phyloP scores from a whole-genome alignment of 768 basidiomycete genomes.

The Collybiopsis luxurians region DNA sequence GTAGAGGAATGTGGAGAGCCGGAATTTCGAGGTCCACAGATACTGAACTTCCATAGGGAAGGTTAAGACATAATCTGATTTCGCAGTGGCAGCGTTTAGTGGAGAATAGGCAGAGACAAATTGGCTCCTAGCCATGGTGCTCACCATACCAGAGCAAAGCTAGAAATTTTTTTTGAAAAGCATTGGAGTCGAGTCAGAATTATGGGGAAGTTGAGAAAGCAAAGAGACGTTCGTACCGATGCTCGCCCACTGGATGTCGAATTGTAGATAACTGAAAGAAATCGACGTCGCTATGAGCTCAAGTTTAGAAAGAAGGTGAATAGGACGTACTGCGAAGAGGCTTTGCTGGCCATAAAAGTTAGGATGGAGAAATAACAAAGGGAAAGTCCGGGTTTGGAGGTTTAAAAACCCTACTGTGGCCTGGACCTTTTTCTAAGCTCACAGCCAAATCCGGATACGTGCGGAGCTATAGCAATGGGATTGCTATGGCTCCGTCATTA shows the following conservation, averaged over 20 bases:
- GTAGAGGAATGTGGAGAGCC: slow-evolving; percentile 30
- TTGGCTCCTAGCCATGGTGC: too few relatives aligned
- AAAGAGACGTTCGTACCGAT: background rate
- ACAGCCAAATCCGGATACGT: too few relatives aligned
- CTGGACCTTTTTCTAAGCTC: too few relatives aligned
- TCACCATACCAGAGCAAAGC: slow-evolving; percentile 27
- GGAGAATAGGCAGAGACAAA: background rate
- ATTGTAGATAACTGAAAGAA: slow-evolving; percentile 1
- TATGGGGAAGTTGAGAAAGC: background rate
- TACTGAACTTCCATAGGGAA: slow-evolving; percentile 29
- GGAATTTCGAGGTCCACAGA: slow-evolving; percentile 25
- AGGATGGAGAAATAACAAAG: too few relatives aligned
- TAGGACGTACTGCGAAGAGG: background rate
- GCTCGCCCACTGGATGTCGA: slow-evolving; percentile 7
- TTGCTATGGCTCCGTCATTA: too few relatives aligned
- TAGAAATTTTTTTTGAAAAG: too few relatives aligned
- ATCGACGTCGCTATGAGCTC: background rate
- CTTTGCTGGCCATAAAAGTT: slow-evolving; percentile 2
- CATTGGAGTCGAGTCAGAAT: background rate
- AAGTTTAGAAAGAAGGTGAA: too few relatives aligned
- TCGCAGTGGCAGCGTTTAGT: background rate
- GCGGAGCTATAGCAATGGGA: too few relatives aligned
- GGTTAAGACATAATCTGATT: slow-evolving; percentile 24
- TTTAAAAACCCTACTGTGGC: too few relatives aligned
- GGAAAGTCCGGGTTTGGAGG: too few relatives aligned